Percentiles rank a stretch among this genome's conserved stretches.
Conservation (phyloP, 2,329 filamentous ascomycete species). For the Domatiomyces globalis region DNA sequence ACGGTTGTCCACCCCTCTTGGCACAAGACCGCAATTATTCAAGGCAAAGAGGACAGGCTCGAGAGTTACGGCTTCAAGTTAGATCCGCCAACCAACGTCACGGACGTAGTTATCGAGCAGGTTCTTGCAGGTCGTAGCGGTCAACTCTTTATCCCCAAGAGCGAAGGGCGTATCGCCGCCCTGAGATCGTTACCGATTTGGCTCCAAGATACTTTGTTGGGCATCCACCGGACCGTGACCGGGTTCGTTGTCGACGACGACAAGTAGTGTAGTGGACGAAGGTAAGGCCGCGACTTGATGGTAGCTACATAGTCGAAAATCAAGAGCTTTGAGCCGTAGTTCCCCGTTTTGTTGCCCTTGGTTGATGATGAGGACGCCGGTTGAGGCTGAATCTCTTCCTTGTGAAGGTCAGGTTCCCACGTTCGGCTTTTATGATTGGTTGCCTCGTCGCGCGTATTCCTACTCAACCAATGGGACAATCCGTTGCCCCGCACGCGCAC, state of each 20-base stretch:
- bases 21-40: conserved; percentile 2
- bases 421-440: neutral
- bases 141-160: conserved; percentile 40
- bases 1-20: conserved; percentile 4
- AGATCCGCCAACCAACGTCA: conserved; percentile 34
- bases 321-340: too few species aligned
- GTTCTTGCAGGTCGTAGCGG: conserved; percentile 44
- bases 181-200: conserved; percentile 11
- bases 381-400: too few species aligned
- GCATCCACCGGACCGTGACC: neutral
- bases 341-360: too few species aligned
- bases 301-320: too few species aligned
- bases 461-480: neutral
- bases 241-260: neutral
- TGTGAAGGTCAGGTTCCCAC: too few species aligned
- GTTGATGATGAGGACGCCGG: too few species aligned
- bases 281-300: too few species aligned
- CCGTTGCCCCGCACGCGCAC: neutral
- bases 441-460: too few species aligned
- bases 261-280: neutral
- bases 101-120: conserved; percentile 46
- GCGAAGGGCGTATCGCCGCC: neutral
- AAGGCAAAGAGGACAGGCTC: conserved; percentile 40
- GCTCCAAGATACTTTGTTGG: conserved; percentile 11
- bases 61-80: conserved; percentile 37